Evolutionary conservation across 441 rosid species (phyloP), one percentile per base, ranked within the genome.

Genomic region (Kokia cookei): DNA sequence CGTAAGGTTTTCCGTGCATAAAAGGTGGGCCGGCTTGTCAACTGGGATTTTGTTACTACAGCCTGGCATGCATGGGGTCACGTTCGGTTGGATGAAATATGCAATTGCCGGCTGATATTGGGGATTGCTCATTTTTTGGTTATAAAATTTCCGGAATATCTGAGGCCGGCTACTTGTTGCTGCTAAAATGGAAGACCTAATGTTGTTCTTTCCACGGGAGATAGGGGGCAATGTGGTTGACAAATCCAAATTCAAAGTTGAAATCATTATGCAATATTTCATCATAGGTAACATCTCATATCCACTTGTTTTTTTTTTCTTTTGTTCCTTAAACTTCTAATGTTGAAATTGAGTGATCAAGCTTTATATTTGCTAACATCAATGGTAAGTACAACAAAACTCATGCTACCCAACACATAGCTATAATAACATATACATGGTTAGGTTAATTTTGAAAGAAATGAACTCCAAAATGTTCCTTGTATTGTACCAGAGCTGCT

Each of bases 21-120:
- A 58, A 76, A 74, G 55, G 74, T 75, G 74, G 83, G 84, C 82
- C 82, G 77, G 82, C 82, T 68, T 73, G 73, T 79, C 77, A 76
- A 80, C 78, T 80, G 79, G 48, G 85, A 85, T 77, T 73, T 76
- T 54, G 78, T 32, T 32, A 32, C 35, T 55, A 61, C 60, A 78
- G 47, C 72, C 47, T 68, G 72, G 72, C 51, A n/a, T 11, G 35
- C 0, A 32, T 32, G 35, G n/a, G 47, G 55, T 61, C 19, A 63
- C 5, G 1, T 65, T 47, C 59, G 4, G 67, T 51, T 13, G 72
- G 72, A 65, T 54, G 45, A 37, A 61, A 6, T 54, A 29, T 15
- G 72, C 35, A n/a, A 51, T 5, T 68, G 83, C 83, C 78, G 79
- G 87, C 82, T 71, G 35, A 24, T 42, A 48, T 35, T 24, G 45